Evolutionary conservation across 148 eudicot genomes (phyloP), one percentile per base, ranked within the genome.

Genomic region (Persicaria tinctoria): DNA sequence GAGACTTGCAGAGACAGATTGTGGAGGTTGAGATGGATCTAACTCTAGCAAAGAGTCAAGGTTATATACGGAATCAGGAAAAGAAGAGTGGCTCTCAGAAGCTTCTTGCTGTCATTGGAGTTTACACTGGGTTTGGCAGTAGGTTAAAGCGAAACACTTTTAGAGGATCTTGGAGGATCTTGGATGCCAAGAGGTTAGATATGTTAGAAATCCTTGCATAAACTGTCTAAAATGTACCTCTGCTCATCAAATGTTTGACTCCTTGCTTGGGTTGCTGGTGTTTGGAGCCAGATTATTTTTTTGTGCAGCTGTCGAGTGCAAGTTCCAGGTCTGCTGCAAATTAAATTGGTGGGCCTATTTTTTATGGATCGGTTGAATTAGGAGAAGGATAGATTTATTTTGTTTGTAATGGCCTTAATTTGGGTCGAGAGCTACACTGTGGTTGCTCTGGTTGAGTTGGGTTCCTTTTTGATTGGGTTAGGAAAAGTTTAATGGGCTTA

Each of bases 111-210:
- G 97, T 96, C 56, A 88, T 96, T 76, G 97, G 99, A 81, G 89
- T 96, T 78, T 96, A 89, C 83, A 96, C 97, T 64, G 97, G 97
- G 59, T 96, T 96, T 85, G 97, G 99, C 32, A 87, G 97, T 82
- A 93, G 83, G 62, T 82, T 96, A 80, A 82, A 82, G 74, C 89
- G 99, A 75, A 96, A 90, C 79, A 76, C 76, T 51, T 86, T 90
- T 73, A 91, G 99, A 79, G 97, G 90, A 17, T 89, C n/a, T n/a
- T n/a, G n/a, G n/a, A n/a, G n/a, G 0, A 0, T 20, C 97, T n/a
- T 89, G 95, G 97, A 89, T 91, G 94, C 92, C 97, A 47, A 88
- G 74, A 87, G 97, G 99, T 92, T 56, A 68, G 82, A 57, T 80
- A 63, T 50, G 46, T 16, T 49, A 57, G 62, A 46, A 75, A 14